Evolutionary conservation across 176 grass and related monocot genomes (phyloP).

Genomic region (Ensete ventricosum): DNA sequence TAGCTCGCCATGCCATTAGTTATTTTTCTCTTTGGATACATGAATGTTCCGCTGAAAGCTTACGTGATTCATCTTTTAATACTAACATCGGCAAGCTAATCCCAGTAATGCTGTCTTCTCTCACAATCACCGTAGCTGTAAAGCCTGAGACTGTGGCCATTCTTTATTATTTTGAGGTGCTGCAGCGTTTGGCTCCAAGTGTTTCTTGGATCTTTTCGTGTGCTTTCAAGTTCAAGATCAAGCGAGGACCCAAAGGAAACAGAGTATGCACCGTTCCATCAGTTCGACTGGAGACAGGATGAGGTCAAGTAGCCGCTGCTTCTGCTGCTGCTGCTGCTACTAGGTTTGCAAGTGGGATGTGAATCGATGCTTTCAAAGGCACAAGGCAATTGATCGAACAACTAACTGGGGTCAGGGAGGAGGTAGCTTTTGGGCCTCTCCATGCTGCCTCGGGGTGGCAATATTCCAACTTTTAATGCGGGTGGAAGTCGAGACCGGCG

Average conservation of each 20-base stretch:
- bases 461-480: slow-evolving; percentile 6
- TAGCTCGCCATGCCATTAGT: too few species aligned
- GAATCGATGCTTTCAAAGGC: background rate
- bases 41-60: too few species aligned
- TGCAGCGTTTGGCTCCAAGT: too few species aligned
- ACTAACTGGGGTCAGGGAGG: background rate
- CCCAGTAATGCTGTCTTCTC: too few species aligned
- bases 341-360: background rate
- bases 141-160: too few species aligned
- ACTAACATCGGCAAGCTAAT: too few species aligned
- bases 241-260: background rate
- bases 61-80: too few species aligned
- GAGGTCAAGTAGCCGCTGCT: background rate
- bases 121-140: too few species aligned
- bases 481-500: background rate
- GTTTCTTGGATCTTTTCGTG: too few species aligned
- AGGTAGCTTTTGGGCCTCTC: background rate
- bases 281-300: too few species aligned
- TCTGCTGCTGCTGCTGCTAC: background rate
- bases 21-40: too few species aligned
- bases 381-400: background rate
- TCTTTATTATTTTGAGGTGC: too few species aligned
- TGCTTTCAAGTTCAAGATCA: background rate
- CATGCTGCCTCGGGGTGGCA: background rate
- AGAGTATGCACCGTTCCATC: background rate